A percentile compares a stretch with the other conserved stretches of the same genome.
phyloP scores from a whole-genome alignment of 139 green algal species.

The Chlamydomonas sp. region DNA sequence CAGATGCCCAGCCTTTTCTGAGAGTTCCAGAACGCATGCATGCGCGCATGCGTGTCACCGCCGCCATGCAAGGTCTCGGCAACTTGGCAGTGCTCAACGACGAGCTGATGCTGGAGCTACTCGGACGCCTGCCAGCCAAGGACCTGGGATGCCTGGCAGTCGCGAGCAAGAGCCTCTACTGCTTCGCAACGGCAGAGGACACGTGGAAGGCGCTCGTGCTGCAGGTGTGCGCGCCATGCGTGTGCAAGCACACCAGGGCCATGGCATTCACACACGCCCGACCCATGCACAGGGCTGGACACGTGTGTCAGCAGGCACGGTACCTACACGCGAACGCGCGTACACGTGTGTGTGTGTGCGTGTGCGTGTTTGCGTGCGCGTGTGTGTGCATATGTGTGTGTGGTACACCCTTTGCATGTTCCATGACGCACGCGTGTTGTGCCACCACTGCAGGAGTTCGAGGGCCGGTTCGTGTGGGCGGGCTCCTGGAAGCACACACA shows the following conservation, averaged over 20 bases:
- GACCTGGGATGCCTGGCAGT: slow-evolving; percentile 43
- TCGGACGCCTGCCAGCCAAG: slow-evolving; percentile 35
- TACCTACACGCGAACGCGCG: background rate
- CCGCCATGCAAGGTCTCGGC: slow-evolving; percentile 58
- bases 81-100: slow-evolving; percentile 60
- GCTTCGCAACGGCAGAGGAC: slow-evolving; percentile 75
- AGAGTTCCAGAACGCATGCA: slow-evolving; percentile 1
- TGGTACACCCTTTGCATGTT: background rate
- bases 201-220: slow-evolving; percentile 80
- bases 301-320: no score
- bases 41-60: background rate
- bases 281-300: no score
- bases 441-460: slow-evolving; percentile 6
- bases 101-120: slow-evolving; percentile 63
- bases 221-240: slow-evolving; percentile 41
- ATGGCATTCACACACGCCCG: background rate
- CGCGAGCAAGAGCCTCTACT: slow-evolving; percentile 60
- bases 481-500: slow-evolving; percentile 3
- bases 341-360: background rate
- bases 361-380: background rate
- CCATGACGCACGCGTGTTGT: background rate
- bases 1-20: no score
- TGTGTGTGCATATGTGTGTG: background rate
- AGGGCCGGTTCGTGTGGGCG: slow-evolving; percentile 10
- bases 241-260: background rate